phyloP scores from a whole-genome alignment of 23 red algal genomes.

The Cyanidioschyzon merolae region DNA sequence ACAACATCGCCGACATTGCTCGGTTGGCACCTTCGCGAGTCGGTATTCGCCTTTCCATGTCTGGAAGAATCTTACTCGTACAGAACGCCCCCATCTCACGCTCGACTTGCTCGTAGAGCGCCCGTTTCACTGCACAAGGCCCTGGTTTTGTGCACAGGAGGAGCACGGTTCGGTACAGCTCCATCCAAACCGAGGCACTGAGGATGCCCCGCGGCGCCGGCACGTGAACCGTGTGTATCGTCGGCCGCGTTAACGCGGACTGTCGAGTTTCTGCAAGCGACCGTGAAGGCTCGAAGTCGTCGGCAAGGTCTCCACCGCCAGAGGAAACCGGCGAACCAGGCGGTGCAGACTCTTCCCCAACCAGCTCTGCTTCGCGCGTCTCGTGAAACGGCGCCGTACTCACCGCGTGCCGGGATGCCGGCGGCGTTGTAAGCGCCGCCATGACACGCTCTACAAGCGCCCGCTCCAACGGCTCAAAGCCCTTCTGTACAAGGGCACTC shows the following conservation, averaged over 20 bases:
- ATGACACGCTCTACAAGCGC: neutral
- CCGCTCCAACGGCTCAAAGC: conserved; percentile 1
- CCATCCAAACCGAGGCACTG: neutral
- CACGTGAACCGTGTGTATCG: neutral
- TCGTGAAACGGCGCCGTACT: neutral
- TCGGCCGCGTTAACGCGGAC: neutral
- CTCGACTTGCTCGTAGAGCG: conserved; percentile 3
- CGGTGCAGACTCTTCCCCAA: neutral
- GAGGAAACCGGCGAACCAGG: conserved; percentile 7
- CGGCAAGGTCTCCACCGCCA: neutral
- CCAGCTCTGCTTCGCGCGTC: neutral
- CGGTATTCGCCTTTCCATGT: neutral
- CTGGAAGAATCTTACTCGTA: neutral
- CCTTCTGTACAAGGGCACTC: neutral
- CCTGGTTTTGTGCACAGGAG: conserved; percentile 1
- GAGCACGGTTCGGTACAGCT: conserved; percentile 10
- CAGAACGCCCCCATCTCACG: neutral
- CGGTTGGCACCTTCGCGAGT: neutral
- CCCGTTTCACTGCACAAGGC: neutral
- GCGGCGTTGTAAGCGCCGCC: neutral
- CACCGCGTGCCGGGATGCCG: neutral
- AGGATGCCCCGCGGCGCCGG: conserved; percentile 8
- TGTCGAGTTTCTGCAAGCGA: neutral
- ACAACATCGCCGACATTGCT: neutral
- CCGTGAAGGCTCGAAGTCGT: neutral